Conservation (phyloP, 2,329 filamentous ascomycete species). For the Cytospora schulzeri region DNA sequence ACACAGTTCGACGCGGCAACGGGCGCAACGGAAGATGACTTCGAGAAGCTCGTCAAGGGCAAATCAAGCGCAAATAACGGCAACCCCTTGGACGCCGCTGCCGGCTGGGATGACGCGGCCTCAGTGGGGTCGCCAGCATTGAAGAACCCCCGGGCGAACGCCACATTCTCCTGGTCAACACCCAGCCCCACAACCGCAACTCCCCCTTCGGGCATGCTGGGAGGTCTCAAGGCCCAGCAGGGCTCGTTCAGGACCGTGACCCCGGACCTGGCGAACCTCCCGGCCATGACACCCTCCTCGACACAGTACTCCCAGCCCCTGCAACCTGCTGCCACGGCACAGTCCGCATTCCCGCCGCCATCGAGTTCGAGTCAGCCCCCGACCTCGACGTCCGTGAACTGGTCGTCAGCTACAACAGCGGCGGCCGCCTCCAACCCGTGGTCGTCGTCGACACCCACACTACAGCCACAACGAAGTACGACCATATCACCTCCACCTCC, state of each 20-base stretch:
- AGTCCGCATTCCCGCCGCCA: conserved; percentile 33
- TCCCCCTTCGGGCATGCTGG: conserved; percentile 36
- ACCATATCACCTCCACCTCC: conserved; percentile 32
- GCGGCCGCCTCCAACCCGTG: conserved; percentile 49
- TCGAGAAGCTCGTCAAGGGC: conserved; percentile 87
- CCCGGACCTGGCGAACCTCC: conserved; percentile 59
- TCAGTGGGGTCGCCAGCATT: conserved; percentile 39
- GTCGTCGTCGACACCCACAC: conserved; percentile 47
- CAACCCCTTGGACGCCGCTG: conserved; percentile 43
- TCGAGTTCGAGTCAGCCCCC: conserved; percentile 33
- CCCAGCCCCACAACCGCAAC: conserved; percentile 47
- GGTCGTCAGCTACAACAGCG: conserved; percentile 47
- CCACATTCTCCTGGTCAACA: conserved; percentile 67
- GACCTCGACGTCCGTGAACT: conserved; percentile 50
- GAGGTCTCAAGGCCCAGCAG: conserved; percentile 42
- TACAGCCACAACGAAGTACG: conserved; percentile 32
- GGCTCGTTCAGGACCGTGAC: conserved; percentile 58
- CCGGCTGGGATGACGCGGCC: conserved; percentile 52
- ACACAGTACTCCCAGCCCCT: conserved; percentile 67
- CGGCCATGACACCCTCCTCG: conserved; percentile 57
- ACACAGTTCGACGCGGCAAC: conserved; percentile 56
- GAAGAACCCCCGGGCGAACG: conserved; percentile 40
- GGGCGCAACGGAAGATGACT: conserved; percentile 69
- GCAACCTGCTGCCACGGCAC: conserved; percentile 44
- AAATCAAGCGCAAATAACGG: conserved; percentile 46